Base-by-base conservation (phyloP, 2,329 filamentous ascomycete genomes). In the Exserohilum turcica region DNA sequence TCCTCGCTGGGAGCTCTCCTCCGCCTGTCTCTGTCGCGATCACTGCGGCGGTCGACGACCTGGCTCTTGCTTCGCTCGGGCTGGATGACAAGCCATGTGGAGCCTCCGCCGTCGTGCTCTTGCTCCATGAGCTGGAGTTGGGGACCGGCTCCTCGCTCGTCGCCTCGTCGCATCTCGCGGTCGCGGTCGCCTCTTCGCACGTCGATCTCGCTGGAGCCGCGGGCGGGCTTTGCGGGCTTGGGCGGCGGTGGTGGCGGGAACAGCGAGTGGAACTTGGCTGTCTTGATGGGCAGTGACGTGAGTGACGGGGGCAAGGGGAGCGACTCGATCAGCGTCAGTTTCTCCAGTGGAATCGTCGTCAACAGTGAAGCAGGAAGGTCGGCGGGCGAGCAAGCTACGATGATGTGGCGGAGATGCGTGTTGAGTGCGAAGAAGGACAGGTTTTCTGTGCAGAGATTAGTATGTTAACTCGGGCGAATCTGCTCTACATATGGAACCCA, bases 1-100 rank as follows among this genome's bases (percentile, higher is more conserved):
- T 74, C 72, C 15, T 70, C 68, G 9, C 61, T 63, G 7, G 52
- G 52, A 5, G 60, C 60, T 48, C 68, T 52, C 43, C 62, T 57
- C 43, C 66, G 56, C 6, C 47, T 35, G 32, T 49, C 29, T 3
- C 32, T 4, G 32, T 35, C 32, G 6, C 32, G 24, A 10, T 44
- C 42, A 2, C 31, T 40, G 7, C 51, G 39, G n/a, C 62, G 43
- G 29, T 48, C 57, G 1, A 61, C 56, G 8, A 56, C 61, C 42
- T 72, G 70, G n/a, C 65, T 68, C 48, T 71, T 71, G 24, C 65
- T 71, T 29, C 72, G 57, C 55, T 72, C 72, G 1, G 71, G 71
- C 33, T 71, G 65, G 43, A 74, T 74, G 3, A 74, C 72, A 7
- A 74, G 60, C 72, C 72, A 74, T 3, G 72, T 74, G 7, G 66